Evolutionary conservation across 768 basidiomycete genomes (phyloP).

Genomic region (Lentinula raphanica): DNA sequence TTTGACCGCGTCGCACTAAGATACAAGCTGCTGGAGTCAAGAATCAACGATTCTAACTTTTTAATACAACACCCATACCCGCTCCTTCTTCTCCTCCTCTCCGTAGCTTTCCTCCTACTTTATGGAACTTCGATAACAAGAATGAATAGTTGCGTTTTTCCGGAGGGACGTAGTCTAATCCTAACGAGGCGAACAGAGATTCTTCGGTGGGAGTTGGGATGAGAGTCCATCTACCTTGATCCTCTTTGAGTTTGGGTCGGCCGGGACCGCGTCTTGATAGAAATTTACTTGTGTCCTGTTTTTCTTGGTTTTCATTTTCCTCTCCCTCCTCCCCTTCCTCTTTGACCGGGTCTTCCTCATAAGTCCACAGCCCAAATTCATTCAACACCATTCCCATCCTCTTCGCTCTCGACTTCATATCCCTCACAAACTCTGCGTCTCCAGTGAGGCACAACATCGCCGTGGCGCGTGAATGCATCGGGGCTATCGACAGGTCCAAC

Average conservation of each 20-base stretch:
- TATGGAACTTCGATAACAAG: background rate
- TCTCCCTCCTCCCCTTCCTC: slow-evolving; percentile 14
- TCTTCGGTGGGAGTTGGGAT: slow-evolving; percentile 17
- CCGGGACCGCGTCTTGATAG: background rate
- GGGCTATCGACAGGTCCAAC: slow-evolving; percentile 15
- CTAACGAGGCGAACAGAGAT: slow-evolving; percentile 18
- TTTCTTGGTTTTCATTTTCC: background rate
- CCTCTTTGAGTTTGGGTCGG: background rate
- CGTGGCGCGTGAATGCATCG: slow-evolving; percentile 29
- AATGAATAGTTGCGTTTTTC: slow-evolving; percentile 22
- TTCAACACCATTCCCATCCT: slow-evolving; percentile 33
- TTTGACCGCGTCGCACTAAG: too few species aligned
- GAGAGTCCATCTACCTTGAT: slow-evolving; percentile 20
- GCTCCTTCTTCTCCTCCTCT: background rate
- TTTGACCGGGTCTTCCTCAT: too few species aligned
- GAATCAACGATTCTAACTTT: background rate
- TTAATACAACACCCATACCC: background rate
- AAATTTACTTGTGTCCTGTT: background rate
- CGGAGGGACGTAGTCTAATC: slow-evolving; percentile 21
- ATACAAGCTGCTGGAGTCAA: too few species aligned
- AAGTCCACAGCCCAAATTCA: slow-evolving; percentile 44
- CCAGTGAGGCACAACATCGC: slow-evolving; percentile 39
- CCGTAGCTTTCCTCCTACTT: background rate
- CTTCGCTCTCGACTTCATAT: slow-evolving; percentile 26
- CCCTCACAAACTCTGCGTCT: slow-evolving; percentile 32